These are phyloP conservation scores for Nitzschia putrida DNA, from an alignment of 108 stramenopile genomes.

Conservation along the genomic window DNA sequence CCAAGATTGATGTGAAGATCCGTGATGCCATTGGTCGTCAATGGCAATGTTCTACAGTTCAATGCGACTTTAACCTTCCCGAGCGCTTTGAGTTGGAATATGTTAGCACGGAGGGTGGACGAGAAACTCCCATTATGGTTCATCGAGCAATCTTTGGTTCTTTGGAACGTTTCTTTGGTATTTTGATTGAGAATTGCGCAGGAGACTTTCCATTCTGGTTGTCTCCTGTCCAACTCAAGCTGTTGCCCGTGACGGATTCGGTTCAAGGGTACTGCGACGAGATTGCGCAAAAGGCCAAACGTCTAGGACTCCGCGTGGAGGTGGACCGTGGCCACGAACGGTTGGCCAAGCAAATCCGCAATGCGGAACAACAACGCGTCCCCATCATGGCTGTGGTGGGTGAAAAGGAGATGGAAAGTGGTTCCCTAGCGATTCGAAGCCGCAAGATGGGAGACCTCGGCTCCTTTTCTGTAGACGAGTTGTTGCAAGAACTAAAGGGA, in stretches of 20 bases:
- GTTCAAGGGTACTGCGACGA: constrained; percentile 86
- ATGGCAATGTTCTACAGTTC: constrained; percentile 98
- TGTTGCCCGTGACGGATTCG: constrained; percentile 95
- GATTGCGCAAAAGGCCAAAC: constrained; percentile 73
- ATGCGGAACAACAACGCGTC: constrained; percentile 89
- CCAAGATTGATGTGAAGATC: constrained; percentile 98
- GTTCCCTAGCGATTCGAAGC: constrained; percentile 83
- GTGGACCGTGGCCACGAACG: constrained; percentile 90
- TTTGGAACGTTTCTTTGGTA: constrained; percentile 97
- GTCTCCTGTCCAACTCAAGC: constrained; percentile 87
- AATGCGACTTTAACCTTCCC: constrained; percentile 98
- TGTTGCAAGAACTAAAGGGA: constrained; percentile 60
- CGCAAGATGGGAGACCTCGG: constrained; percentile 89
- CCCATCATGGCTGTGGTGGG: constrained; percentile 97
- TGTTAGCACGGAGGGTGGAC: constrained; percentile 70
- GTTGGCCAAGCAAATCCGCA: constrained; percentile 95
- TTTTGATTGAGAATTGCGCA: constrained; percentile 92
- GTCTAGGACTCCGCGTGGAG: constrained; percentile 85
- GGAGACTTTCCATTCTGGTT: constrained; percentile 97
- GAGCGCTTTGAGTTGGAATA: constrained; percentile 96
- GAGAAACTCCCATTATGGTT: constrained; percentile 90
- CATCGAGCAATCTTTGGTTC: constrained; percentile 99
- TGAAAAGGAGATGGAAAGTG: constrained; percentile 87
- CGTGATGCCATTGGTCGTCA: constrained; percentile 96
- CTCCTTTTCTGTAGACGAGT: constrained; percentile 71